phyloP scores from a whole-genome alignment of 176 grass and related monocot species.

The Olyra latifolia region DNA sequence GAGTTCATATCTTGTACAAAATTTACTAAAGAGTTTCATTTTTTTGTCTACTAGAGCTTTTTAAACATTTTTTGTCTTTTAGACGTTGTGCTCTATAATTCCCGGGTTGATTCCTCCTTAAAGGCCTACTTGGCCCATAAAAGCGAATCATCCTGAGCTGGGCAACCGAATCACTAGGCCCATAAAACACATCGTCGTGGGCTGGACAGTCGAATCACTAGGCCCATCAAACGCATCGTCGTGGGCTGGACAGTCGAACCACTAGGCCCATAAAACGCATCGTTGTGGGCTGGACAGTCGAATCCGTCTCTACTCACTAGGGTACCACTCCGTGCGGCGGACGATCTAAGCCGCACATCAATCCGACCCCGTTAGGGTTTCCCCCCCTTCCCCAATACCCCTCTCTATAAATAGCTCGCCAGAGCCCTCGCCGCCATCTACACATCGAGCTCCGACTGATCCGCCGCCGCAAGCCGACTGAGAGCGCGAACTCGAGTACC shows the following conservation, averaged over 20 bases:
- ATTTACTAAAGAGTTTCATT: too few species aligned
- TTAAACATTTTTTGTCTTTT: too few species aligned
- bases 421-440: not conserved
- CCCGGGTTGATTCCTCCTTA: not conserved
- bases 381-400: not conserved
- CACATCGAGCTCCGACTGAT: too few species aligned
- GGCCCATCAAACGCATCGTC: too few species aligned
- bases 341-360: slow-evolving; percentile 40
- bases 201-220: not conserved
- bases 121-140: not conserved
- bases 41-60: too few species aligned
- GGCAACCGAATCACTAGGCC: too few species aligned
- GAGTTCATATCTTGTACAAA: too few species aligned
- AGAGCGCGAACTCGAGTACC: not conserved
- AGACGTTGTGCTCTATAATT: too few species aligned
- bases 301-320: not conserved
- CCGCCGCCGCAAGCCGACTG: not conserved
- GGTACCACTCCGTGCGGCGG: not conserved
- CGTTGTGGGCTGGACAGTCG: not conserved
- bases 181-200: too few species aligned
- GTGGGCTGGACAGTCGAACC: too few species aligned
- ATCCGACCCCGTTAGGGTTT: slow-evolving; percentile 33
- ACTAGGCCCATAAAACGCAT: too few species aligned
- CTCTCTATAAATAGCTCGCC: slow-evolving; percentile 23
- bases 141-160: too few species aligned